Base-by-base conservation (phyloP, 2,329 filamentous ascomycete species). In the Fonsecaea pugnacius region DNA sequence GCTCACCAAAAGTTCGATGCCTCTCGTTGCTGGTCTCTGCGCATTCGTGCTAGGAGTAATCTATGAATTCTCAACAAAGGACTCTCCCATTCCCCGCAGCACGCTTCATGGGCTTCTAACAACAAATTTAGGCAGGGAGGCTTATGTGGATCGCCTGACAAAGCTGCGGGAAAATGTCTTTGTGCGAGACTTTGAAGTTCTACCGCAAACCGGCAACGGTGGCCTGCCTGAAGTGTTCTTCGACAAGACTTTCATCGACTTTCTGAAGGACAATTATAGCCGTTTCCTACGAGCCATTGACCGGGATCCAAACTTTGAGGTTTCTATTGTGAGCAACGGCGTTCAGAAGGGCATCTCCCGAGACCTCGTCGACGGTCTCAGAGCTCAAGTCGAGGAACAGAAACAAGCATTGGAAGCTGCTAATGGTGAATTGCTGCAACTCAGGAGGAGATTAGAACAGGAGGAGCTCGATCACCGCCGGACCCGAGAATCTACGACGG, bases 31-130 rank as follows among this genome's bases (percentile, higher is more conserved):
- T 69, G 95, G 95, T 1, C 83, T 99, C 12, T 92, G 90, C 74
- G 90, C 92, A 16, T 87, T 92, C 74, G 80, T 99, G 0, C 83
- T 98, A 1, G 95, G 94, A 9, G 89, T 96, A 21, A 84, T 95
- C 4, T 99, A 98, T 75, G 95, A 99, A 73, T 99, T 98, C 73
- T 98, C 94, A 9, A 97, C 94, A 0, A 96, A 96, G 74, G 95
- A 99, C 77, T 98, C 94, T 0, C 92, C 95, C 0, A 89, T 99
- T 58, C 86, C 94, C 5, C 85, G 95, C 66, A 83, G 87, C 27
- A 93, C 90, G 9, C 80, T 99, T 51, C 91, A 96, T 72, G 87
- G 90, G 27, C 85, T 97, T 32, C 81, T 99, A 38, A 83, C 86
- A 32, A 87, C 89, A 51, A 87, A 89, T 63, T 84, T 98, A 71